Evolutionary conservation across 1,139 yeast species (phyloP).

Genomic region (Pichia sp.): DNA sequence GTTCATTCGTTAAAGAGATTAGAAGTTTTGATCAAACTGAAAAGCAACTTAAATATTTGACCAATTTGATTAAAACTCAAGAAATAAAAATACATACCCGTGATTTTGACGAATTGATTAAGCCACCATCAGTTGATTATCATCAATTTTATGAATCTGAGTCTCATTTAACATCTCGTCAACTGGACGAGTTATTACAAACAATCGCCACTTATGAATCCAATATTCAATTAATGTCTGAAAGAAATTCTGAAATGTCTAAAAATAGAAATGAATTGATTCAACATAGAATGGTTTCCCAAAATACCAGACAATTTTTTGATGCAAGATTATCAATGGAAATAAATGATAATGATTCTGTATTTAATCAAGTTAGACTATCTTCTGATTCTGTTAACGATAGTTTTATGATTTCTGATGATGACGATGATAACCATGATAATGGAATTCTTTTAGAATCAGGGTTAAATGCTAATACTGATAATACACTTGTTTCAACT

Average conservation of each 20-base stretch:
- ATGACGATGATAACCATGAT: conserved; percentile 13
- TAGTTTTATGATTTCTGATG: conserved; percentile 25
- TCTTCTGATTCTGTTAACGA: conserved; percentile 25
- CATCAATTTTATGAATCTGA: conserved; percentile 12
- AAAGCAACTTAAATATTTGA: conserved; percentile 46
- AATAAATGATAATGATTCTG: conserved; percentile 21
- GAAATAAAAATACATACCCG: conserved; percentile 21
- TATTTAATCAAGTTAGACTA: conserved; percentile 24
- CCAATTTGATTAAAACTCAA: conserved; percentile 28
- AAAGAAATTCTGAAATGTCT: conserved; percentile 36
- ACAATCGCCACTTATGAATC: conserved; percentile 37
- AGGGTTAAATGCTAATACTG: conserved; percentile 10
- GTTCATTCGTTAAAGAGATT: conserved; percentile 79
- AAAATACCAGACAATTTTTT: conserved; percentile 30
- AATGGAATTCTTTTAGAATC: conserved; percentile 16
- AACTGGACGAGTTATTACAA: conserved; percentile 38
- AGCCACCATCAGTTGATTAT: conserved; percentile 18
- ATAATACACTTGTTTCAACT: conserved; percentile 4
- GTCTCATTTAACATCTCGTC: conserved; percentile 29
- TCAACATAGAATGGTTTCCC: conserved; percentile 47
- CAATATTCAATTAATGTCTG: conserved; percentile 40
- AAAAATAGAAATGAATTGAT: conserved; percentile 33
- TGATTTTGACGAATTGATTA: conserved; percentile 23
- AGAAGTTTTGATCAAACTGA: conserved; percentile 60
- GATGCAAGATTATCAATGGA: conserved; percentile 29